phyloP scores from a whole-genome alignment of 345 rosid species.

The Salix purpurea region DNA sequence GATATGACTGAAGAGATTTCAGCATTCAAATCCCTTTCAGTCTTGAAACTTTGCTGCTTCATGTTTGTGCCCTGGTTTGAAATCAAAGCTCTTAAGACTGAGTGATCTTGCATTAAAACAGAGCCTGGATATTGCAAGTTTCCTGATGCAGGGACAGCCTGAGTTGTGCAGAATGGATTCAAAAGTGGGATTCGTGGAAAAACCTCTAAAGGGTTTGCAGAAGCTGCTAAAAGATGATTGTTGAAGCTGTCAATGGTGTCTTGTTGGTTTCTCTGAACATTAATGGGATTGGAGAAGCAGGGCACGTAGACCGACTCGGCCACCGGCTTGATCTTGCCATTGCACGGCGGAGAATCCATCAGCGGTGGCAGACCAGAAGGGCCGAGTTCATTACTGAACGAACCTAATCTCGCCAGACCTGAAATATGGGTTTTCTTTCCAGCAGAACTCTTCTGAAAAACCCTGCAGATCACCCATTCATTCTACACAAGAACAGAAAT shows the following conservation, averaged over 20 bases:
- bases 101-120: slow-evolving; percentile 40
- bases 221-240: slow-evolving; percentile 30
- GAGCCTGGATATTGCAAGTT: slow-evolving; percentile 32
- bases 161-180: slow-evolving; percentile 35
- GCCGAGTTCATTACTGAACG: slow-evolving; percentile 41
- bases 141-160: slow-evolving; percentile 20
- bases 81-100: slow-evolving; percentile 45
- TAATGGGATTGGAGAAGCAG: slow-evolving; percentile 67
- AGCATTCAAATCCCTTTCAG: slow-evolving; percentile 41
- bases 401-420: slow-evolving; percentile 29
- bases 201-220: slow-evolving; percentile 12
- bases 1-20: slow-evolving; percentile 55
- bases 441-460: slow-evolving; percentile 66
- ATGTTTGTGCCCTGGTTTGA: slow-evolving; percentile 35
- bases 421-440: slow-evolving; percentile 74
- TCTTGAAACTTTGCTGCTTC: slow-evolving; percentile 32
- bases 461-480: slow-evolving; percentile 92
- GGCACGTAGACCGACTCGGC: slow-evolving; percentile 54
- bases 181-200: slow-evolving; percentile 33
- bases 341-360: slow-evolving; percentile 46
- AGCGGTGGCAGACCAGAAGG: slow-evolving; percentile 57
- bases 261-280: slow-evolving; percentile 34
- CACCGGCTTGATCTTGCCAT: slow-evolving; percentile 20
- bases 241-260: slow-evolving; percentile 30
- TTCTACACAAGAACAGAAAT: slow-evolving; percentile 39